Conservation (phyloP, 2,329 filamentous ascomycete genomes). For the Xylaria sp. region DNA sequence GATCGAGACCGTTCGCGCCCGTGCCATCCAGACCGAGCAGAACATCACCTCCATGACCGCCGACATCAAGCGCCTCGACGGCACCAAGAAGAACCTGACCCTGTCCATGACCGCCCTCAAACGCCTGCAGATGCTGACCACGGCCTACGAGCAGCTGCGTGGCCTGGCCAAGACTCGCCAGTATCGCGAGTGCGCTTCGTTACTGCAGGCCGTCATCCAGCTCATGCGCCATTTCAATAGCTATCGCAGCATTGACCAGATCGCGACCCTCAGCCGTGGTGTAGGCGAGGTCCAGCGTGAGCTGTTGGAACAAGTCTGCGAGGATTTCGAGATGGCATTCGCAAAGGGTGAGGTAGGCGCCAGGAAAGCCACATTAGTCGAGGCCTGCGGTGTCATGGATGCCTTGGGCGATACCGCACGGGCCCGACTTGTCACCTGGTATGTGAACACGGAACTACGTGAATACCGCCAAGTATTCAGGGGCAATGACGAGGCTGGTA, state of each 20-base stretch:
- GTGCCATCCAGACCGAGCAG: conserved; percentile 91
- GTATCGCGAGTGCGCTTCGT: conserved; percentile 92
- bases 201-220: conserved; percentile 94
- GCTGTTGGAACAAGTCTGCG: conserved; percentile 95
- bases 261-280: conserved; percentile 89
- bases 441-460: conserved; percentile 94
- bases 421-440: conserved; percentile 89
- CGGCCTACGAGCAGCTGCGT: conserved; percentile 95
- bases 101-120: conserved; percentile 98
- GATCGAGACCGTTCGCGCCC: conserved; percentile 90
- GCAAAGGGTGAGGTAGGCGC: conserved; percentile 83
- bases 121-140: conserved; percentile 97
- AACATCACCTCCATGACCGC: conserved; percentile 99
- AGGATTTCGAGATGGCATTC: conserved; percentile 97
- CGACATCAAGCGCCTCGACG: conserved; percentile 96
- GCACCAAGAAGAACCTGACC: conserved; percentile 95
- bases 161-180: conserved; percentile 86
- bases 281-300: conserved; percentile 94
- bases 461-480: conserved; percentile 97
- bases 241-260: conserved; percentile 97
- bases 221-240: conserved; percentile 99
- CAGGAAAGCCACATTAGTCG: conserved; percentile 77
- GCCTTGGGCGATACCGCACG: conserved; percentile 89
- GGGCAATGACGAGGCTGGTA: conserved; percentile 95
- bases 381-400: conserved; percentile 95